A percentile compares a stretch with the other conserved stretches of the same genome.
These are phyloP conservation scores for Globisporangium cylindrosporum DNA, from an alignment of 352 stramenopile species.

Conservation along the genomic window DNA sequence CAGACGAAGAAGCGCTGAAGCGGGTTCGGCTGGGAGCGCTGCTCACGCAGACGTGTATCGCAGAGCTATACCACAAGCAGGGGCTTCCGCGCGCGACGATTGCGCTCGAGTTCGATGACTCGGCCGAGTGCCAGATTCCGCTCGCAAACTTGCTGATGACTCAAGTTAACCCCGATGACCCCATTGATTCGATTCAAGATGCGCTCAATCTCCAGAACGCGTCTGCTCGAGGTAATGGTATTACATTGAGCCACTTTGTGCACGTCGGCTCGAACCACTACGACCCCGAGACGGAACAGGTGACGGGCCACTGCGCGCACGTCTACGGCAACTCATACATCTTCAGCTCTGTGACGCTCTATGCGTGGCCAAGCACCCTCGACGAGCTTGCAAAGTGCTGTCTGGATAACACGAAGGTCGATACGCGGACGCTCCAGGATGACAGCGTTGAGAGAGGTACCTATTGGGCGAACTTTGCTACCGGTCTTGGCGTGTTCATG, in stretches of 20 bases:
- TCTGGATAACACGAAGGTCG: slow-evolving; percentile 49
- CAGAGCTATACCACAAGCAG: slow-evolving; percentile 47
- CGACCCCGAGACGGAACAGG: slow-evolving; percentile 37
- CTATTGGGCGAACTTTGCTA: slow-evolving; percentile 62
- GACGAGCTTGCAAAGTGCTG: slow-evolving; percentile 47
- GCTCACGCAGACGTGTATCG: slow-evolving; percentile 50
- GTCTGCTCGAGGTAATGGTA: slow-evolving; percentile 18
- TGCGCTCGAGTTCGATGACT: slow-evolving; percentile 40
- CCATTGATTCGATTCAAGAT: background rate
- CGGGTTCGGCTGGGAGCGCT: slow-evolving; percentile 51
- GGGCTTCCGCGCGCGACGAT: slow-evolving; percentile 49
- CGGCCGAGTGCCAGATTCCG: slow-evolving; percentile 29
- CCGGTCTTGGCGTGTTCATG: slow-evolving; percentile 58
- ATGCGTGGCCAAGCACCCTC: slow-evolving; percentile 50
- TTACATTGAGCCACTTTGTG: slow-evolving; percentile 50
- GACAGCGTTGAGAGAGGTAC: slow-evolving; percentile 54
- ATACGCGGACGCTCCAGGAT: slow-evolving; percentile 38
- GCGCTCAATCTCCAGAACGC: slow-evolving; percentile 5
- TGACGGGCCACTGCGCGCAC: slow-evolving; percentile 50
- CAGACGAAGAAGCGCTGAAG: slow-evolving; percentile 38
- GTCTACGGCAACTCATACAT: slow-evolving; percentile 44
- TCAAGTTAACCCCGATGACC: slow-evolving; percentile 28
- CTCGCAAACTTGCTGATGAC: slow-evolving; percentile 48
- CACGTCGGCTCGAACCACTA: slow-evolving; percentile 64
- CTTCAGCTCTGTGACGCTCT: slow-evolving; percentile 62